phyloP scores from a whole-genome alignment of 1,284 basidiomycete genomes.

The Neolentinus lepideus region DNA sequence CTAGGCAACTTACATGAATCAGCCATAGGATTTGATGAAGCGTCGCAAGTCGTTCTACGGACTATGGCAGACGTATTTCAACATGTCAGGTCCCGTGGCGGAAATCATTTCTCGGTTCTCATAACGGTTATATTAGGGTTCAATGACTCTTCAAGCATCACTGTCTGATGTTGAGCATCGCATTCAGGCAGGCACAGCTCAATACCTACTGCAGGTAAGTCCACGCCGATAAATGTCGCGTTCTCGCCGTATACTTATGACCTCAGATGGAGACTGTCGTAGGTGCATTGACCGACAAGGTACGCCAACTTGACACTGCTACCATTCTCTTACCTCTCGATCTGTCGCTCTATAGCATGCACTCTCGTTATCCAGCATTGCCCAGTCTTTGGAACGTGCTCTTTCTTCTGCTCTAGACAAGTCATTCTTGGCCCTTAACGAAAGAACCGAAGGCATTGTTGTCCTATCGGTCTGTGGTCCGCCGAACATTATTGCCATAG shows the following conservation, averaged over 20 bases:
- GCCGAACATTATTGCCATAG: neutral
- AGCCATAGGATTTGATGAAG: neutral
- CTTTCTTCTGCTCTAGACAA: neutral
- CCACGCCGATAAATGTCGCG: neutral
- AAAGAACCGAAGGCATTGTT: neutral
- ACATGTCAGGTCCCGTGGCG: neutral
- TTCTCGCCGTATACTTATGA: neutral
- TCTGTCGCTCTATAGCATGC: neutral
- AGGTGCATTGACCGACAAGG: neutral
- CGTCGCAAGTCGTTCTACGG: neutral
- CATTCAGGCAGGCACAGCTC: neutral
- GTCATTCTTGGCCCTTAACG: neutral
- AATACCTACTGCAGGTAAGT: neutral
- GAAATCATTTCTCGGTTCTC: neutral
- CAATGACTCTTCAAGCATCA: neutral
- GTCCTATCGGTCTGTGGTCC: neutral
- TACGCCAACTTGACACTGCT: neutral
- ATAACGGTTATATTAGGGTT: neutral
- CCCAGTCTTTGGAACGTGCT: constrained; percentile 3
- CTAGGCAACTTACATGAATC: neutral
- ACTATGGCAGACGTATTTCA: neutral
- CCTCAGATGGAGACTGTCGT: neutral
- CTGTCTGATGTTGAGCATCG: neutral
- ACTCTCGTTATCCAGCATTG: constrained; percentile 9
- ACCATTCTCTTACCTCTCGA: neutral